Base-by-base conservation (phyloP, 306 rosid genomes). In the Pyrus communis region DNA sequence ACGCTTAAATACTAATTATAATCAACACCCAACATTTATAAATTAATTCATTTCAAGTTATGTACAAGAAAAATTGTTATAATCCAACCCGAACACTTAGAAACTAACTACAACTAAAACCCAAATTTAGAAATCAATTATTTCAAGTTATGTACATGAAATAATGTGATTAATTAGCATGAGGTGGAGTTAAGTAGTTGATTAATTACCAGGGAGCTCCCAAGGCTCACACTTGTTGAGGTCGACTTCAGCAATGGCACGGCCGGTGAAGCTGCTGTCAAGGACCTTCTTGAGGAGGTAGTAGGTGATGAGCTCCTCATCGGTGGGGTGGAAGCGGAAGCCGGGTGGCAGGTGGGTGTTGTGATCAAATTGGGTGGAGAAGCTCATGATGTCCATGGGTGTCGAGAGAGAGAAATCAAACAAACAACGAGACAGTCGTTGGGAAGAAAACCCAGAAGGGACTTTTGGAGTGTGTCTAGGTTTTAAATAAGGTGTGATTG, bases 191-290 rank as follows among this genome's bases (percentile, higher is more conserved):
- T 25, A 18, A 63, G 31, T 13, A 13, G 18, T 14, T 27, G 6
- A 11, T 62, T 19, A 5, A 25, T n/a, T 55, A 94, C 98, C 97
- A 10, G 99, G 97, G 6, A 96, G 96, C 68, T 96, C 90, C 99
- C 99, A 96, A 0, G 99, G 99, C 80, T 96, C 99, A 70, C 98
- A 91, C 79, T 96, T 96, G 90, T 96, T 96, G 33, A 96, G 98
- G 73, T 96, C 99, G 68, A 96, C 98, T 75, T 96, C 96, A 33
- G 98, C 91, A 63, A 96, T 91, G 84, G 99, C 99, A 55, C 99
- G 78, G 0, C 93, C 97, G 2, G 86, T 70, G 88, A 96, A 96
- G 70, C 45, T 85, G 67, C 77, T 75, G 84, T 96, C 98, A 0
- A 89, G 86, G 12, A 96, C 99, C 69, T 96, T 96, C 85, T 89